Evolutionary conservation across 1,139 yeast genomes (phyloP).

Genomic region (Keqinozyma sinolaborantium): DNA sequence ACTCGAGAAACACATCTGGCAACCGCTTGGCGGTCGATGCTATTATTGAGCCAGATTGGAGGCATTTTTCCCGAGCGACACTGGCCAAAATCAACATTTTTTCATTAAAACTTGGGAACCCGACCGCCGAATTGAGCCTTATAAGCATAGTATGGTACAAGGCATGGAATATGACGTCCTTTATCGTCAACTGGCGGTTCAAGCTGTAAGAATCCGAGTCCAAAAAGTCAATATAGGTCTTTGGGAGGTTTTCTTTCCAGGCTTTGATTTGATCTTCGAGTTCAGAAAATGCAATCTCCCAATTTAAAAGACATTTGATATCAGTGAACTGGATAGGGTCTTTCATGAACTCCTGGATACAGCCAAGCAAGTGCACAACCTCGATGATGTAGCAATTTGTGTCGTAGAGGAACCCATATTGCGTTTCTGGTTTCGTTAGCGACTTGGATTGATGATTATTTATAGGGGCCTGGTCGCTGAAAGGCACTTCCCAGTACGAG

Average conservation of each 20-base stretch:
- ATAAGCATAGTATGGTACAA: conserved; percentile 14
- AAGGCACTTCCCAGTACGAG: conserved; percentile 7
- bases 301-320: conserved; percentile 11
- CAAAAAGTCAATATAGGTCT: conserved; percentile 7
- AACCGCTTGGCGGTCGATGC: conserved; percentile 7
- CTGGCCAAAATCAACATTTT: conserved; percentile 10
- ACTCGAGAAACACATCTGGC: too few relatives aligned
- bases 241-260: conserved; percentile 10
- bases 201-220: too few relatives aligned
- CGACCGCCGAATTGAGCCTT: conserved; percentile 13
- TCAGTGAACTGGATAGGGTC: conserved; percentile 13
- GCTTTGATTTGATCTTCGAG: conserved; percentile 9
- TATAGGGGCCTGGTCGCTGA: conserved; percentile 7
- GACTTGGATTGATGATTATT: conserved; percentile 7
- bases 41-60: conserved; percentile 9
- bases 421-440: too few relatives aligned
- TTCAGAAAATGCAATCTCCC: conserved; percentile 14
- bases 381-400: conserved; percentile 11
- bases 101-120: conserved; percentile 12
- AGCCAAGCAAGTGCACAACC: conserved; percentile 11
- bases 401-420: conserved; percentile 11
- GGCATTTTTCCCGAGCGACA: conserved; percentile 11
- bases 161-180: conserved; percentile 9
- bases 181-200: too few relatives aligned
- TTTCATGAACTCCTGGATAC: conserved; percentile 9